Evolutionary conservation across 1,139 yeast genomes (phyloP), one percentile per base, ranked within the genome.

Genomic region (Waltiozyma sp.): DNA sequence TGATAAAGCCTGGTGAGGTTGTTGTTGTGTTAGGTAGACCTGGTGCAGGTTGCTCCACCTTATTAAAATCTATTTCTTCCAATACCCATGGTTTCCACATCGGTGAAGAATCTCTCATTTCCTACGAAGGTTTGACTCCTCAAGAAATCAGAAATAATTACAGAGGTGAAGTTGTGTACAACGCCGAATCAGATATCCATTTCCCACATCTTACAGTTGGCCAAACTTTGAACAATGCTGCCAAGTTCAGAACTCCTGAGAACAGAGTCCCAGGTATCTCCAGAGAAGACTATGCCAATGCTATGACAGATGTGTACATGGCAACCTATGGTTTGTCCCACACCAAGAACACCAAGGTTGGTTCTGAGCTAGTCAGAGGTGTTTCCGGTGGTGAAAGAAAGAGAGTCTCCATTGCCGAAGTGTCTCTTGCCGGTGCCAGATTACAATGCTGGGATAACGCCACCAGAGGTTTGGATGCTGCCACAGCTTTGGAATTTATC

Each of bases 331-430:
- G 89, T 51, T 63, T 82, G 34, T 64, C 75, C 7, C 89, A 81
- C 57, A 80, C 87, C 18, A 68, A 71, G 49, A 69, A 79, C 58
- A 80, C 89, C 41, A 72, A 72, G 53, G 88, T 79, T 38, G 88
- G 87, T 49, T 71, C 71, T 52, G 85, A 80, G 51, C 67, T 73
- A 47, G 73, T 81, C 37, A 72, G 89, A 55, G 91, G 91, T 62
- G 86, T 82, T 35, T 81, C 89, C 38, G 93, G 91, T 56, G 91
- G 91, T 65, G 89, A 82, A 63, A 70, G 89, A 55, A 81, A 82
- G 63, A 77, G 91, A 63, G 89, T 82, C 19, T 80, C 88, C 9
- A 80, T 82, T 53, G 84, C 84, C 16, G 87, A 80, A 58, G 79
- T 75, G 4, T 65, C 78, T 37, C 66, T 77, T n/a, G 68, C 78